Conservation (phyloP, 345 rosid genomes). For the Salix purpurea region DNA sequence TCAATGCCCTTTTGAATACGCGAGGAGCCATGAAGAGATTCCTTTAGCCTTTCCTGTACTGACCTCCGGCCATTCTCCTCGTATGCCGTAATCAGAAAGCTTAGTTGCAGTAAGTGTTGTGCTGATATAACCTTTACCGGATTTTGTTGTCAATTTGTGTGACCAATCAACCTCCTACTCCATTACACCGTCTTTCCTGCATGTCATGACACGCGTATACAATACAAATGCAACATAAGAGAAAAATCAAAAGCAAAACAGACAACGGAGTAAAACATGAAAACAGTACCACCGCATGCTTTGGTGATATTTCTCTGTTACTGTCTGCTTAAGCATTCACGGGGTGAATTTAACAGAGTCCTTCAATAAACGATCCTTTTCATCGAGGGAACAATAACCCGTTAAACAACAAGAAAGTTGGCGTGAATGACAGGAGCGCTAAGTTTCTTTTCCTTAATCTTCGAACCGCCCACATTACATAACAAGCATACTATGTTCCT, state of each 20-base stretch:
- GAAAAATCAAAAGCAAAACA: neutral
- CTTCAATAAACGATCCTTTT: no score
- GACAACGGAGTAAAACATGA: neutral
- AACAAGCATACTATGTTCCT: neutral
- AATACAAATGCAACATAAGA: neutral
- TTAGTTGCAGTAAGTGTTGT: neutral
- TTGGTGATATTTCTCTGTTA: neutral
- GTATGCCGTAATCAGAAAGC: slow-evolving; percentile 1
- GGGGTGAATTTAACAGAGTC: neutral
- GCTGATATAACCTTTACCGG: slow-evolving; percentile 10
- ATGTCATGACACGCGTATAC: neutral
- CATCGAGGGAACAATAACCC: no score
- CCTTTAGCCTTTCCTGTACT: neutral
- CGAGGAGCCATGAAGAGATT: neutral
- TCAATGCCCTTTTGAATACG: slow-evolving; percentile 2
- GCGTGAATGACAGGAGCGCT: no score
- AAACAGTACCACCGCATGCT: neutral
- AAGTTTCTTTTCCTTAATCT: neutral
- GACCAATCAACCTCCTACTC: slow-evolving; percentile 8
- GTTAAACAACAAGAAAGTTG: no score
- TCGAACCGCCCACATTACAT: neutral
- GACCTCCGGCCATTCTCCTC: slow-evolving; percentile 6
- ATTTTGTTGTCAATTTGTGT: slow-evolving; percentile 6
- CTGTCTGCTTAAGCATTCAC: neutral
- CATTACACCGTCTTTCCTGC: slow-evolving; percentile 7